Base-by-base conservation (phyloP, 164 flowering plant genomes). In the Nymphaea colorata region DNA sequence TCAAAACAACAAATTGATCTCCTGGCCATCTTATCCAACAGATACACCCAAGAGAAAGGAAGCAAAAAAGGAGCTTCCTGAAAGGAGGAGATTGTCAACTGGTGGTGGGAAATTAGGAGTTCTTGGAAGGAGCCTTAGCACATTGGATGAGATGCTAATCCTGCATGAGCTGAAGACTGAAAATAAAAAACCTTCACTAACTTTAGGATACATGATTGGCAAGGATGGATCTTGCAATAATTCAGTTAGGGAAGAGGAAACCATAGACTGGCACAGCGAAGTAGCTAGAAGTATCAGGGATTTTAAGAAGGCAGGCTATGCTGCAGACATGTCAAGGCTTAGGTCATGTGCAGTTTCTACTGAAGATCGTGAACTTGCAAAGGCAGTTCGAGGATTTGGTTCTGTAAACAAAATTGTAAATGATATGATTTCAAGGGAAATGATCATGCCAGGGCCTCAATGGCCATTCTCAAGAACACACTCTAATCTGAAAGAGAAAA, bases 101-200 rank as follows among this genome's bases (percentile, higher is more conserved):
- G 74, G 74, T 67, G 78, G 69, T 69, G 86, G 5, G 73, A 83
- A 84, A 41, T 59, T 65, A 61, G 78, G 80, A 65, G 60, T 65
- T 14, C 65, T 64, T 64, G 63, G 76, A 61, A 76, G 81, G 71
- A 78, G 89, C 57, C 17, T 61, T 47, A 85, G 80, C 79, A 94
- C 98, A 5, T 71, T 94, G 44, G 98, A 82, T 55, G 98, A 91
- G 74, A 94, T 94, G 97, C 96, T 94, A 76, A 80, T 86, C 44
- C 57, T 77, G 44, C 76, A 88, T 55, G 92, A 85, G 41, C 70
- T 72, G 70, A 83, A 81, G 0, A 61, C 12, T 41, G 0, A 51
- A 51, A 10, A 5, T 10, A 15, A 51, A 41, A 17, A 61, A 68
- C 65, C 43, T 14, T 62, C 72, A 4, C 69, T 43, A 44, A 68